These are phyloP conservation scores for Dorcoceras hygrometricum DNA, from an alignment of 257 asterid genomes.

Conservation along the genomic window DNA sequence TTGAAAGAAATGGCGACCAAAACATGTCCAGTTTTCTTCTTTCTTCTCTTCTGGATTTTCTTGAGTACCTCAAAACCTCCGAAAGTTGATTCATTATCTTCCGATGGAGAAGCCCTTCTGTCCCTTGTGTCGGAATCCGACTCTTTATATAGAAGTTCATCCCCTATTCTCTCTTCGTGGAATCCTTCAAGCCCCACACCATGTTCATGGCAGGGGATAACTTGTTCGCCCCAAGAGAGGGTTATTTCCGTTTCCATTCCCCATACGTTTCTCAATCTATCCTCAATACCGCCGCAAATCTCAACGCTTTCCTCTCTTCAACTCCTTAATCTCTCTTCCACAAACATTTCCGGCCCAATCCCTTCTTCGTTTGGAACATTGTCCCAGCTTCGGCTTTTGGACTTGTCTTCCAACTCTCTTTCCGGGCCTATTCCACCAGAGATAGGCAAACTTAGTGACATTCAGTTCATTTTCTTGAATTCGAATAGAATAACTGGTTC, in stretches of 20 bases:
- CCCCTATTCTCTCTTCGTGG: slow-evolving; percentile 76
- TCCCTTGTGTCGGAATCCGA: slow-evolving; percentile 63
- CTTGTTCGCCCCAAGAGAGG: slow-evolving; percentile 84
- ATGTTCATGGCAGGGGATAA: slow-evolving; percentile 89
- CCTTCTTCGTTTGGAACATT: slow-evolving; percentile 63
- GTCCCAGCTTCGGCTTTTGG: slow-evolving; percentile 59
- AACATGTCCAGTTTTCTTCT: slow-evolving; percentile 21
- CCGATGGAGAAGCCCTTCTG: slow-evolving; percentile 84
- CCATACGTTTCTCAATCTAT: slow-evolving; percentile 72
- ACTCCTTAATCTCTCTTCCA: slow-evolving; percentile 80
- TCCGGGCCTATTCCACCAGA: slow-evolving; percentile 63
- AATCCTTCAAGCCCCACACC: slow-evolving; percentile 64
- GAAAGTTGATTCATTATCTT: slow-evolving; percentile 44
- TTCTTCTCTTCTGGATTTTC: slow-evolving; percentile 30
- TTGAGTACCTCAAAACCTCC: slow-evolving; percentile 5
- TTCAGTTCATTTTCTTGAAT: slow-evolving; percentile 76
- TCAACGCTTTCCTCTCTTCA: slow-evolving; percentile 78
- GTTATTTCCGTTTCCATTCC: slow-evolving; percentile 85
- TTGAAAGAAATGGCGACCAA: slow-evolving; percentile 37
- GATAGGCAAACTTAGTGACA: slow-evolving; percentile 49
- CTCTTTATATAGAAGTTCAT: slow-evolving; percentile 49
- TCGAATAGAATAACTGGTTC: slow-evolving; percentile 57
- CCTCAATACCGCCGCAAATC: slow-evolving; percentile 59
- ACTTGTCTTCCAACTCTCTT: slow-evolving; percentile 70
- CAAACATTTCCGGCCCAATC: slow-evolving; percentile 78